These are phyloP conservation scores for Aspergillus costaricaensis DNA, from an alignment of 2,329 filamentous ascomycete species.

Conservation along the genomic window DNA sequence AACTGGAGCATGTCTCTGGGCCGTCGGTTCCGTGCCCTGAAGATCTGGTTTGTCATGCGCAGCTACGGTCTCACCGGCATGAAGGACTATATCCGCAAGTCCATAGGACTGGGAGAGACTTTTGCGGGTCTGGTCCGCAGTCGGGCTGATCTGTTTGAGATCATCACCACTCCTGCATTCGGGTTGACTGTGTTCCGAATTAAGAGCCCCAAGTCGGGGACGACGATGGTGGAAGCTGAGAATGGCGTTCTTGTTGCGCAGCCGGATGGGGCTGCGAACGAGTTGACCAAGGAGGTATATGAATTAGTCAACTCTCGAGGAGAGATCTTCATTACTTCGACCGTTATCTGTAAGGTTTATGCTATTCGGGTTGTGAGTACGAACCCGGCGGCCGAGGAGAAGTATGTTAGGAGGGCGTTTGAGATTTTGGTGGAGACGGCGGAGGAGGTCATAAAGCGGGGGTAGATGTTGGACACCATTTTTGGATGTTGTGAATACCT, in stretches of 20 bases:
- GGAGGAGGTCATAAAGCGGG: slow-evolving; percentile 16
- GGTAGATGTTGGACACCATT: not conserved
- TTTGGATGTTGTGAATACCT: not conserved
- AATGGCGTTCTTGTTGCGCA: slow-evolving; percentile 18
- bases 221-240: slow-evolving; percentile 1
- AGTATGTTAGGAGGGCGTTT: slow-evolving; percentile 72
- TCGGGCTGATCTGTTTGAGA: slow-evolving; percentile 70
- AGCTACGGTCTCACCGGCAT: slow-evolving; percentile 78
- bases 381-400: slow-evolving; percentile 68
- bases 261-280: slow-evolving; percentile 61
- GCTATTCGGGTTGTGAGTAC: slow-evolving; percentile 80
- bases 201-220: slow-evolving; percentile 41
- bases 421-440: slow-evolving; percentile 61
- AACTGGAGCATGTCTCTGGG: slow-evolving; percentile 98
- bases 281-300: slow-evolving; percentile 71
- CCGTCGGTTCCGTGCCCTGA: slow-evolving; percentile 81
- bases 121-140: slow-evolving; percentile 64
- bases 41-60: slow-evolving; percentile 93
- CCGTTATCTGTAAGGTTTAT: slow-evolving; percentile 70
- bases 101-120: slow-evolving; percentile 67
- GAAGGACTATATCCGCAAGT: slow-evolving; percentile 69
- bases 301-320: slow-evolving; percentile 72
- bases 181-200: slow-evolving; percentile 76
- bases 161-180: slow-evolving; percentile 74
- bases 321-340: slow-evolving; percentile 80